Evolutionary conservation across 495 filamentous ascomycete genomes (phyloP).

Genomic region (Tuber microsphaerosporum): DNA sequence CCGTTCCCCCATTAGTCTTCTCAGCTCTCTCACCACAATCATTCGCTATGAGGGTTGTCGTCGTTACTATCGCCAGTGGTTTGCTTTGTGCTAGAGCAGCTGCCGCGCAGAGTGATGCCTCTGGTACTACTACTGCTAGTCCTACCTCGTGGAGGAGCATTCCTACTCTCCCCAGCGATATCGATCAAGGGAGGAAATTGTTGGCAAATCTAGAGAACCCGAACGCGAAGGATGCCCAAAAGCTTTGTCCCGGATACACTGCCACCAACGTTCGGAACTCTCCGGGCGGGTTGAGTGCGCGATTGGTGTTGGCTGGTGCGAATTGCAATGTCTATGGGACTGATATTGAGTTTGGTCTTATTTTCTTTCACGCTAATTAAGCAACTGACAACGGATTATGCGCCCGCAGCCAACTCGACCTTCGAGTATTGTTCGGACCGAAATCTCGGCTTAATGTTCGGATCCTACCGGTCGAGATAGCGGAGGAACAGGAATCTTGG

Average conservation of each 20-base stretch:
- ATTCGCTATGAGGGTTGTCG: not conserved
- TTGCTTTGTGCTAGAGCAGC: not conserved
- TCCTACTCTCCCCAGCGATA: not conserved
- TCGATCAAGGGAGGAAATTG: not conserved
- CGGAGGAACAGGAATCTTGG: not conserved
- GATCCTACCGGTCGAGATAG: not conserved
- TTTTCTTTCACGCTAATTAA: not conserved
- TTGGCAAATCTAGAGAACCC: not conserved
- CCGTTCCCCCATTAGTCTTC: not conserved
- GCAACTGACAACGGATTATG: not conserved
- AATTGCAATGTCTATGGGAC: not conserved
- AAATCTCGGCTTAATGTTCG: not conserved
- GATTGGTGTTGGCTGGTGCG: not conserved
- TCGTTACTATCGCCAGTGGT: not conserved
- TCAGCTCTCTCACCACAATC: not conserved
- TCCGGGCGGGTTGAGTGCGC: not conserved
- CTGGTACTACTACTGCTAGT: not conserved
- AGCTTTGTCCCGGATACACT: not conserved
- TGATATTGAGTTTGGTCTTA: not conserved
- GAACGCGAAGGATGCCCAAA: not conserved
- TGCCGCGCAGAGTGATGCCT: not conserved
- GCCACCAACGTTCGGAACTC: not conserved
- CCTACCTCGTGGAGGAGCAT: constrained; percentile 1
- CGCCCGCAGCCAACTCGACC: not conserved
- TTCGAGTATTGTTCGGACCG: not conserved